Evolutionary conservation across 192 early-diverging fungal species (phyloP).

Genomic region (Gigaspora rosea): DNA sequence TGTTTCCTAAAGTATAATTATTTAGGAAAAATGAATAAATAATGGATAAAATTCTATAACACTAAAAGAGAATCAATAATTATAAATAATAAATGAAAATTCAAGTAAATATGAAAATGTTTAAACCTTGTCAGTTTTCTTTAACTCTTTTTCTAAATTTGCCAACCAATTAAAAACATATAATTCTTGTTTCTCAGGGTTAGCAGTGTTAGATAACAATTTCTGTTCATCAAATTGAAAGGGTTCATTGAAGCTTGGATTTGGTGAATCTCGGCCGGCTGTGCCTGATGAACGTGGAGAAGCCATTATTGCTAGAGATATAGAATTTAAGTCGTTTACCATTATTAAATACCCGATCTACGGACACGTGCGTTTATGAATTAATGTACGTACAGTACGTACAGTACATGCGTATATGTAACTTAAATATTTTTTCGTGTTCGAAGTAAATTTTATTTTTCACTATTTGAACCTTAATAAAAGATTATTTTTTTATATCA

Average conservation of each 20-base stretch:
- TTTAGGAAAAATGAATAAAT: background rate
- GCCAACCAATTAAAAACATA: conserved; percentile 91
- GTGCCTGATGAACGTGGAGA: conserved; percentile 1
- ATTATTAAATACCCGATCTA: too few species aligned
- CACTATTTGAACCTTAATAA: too few species aligned
- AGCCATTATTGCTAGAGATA: background rate
- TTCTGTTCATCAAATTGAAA: conserved; percentile 56
- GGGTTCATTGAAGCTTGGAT: conserved; percentile 27
- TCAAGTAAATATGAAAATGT: background rate
- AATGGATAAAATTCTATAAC: background rate
- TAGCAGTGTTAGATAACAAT: conserved; percentile 39
- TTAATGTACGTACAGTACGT: too few species aligned
- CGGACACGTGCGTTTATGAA: too few species aligned
- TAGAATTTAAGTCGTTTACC: too few species aligned
- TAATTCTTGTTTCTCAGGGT: conserved; percentile 73
- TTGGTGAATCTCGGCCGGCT: conserved; percentile 17
- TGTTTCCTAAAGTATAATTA: conserved; percentile 44
- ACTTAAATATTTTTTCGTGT: too few species aligned
- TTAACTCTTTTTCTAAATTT: conserved; percentile 72
- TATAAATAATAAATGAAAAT: background rate
- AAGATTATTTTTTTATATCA: too few species aligned
- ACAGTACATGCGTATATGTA: too few species aligned
- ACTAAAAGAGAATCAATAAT: background rate
- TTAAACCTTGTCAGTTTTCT: conserved; percentile 51
- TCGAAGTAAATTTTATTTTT: too few species aligned